Base-by-base conservation (phyloP, 2,329 filamentous ascomycete species). In the Penicillium rolfsii region DNA sequence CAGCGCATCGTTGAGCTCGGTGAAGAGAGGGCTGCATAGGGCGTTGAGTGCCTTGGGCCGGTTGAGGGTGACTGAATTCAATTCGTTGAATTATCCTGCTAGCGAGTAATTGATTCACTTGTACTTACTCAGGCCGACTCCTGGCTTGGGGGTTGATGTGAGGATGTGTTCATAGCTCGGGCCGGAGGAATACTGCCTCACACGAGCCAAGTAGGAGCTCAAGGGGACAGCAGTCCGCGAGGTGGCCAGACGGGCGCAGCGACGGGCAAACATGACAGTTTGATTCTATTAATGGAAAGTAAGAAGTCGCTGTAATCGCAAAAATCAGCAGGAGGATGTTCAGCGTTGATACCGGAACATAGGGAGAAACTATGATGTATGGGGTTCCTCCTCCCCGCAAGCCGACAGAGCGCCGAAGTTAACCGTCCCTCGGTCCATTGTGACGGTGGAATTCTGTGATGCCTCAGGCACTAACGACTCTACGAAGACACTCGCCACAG, bases 31-130 rank as follows among this genome's bases (percentile, higher is more conserved):
- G 6, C 91, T 95, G 79, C 86, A 94, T 66, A 99, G 87, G 49
- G 95, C 95, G 77, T 99, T 99, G 73, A 97, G 88, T 48, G 94
- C 93, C 83, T 96, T 97, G 64, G 95, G 95, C 48, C 95, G 90
- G 84, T 96, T 92, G 67, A 99, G 83, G 14, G 93, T 95, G 73
- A 98, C 94, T 97, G 41, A 16, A 14, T 9, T 28, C 4, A 38
- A 12, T 41, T 30, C 52, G 55, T 36, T 43, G 22, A n/a, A 1
- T 1, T 38, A 8, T 41, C 28, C 4, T 33, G n/a, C 8, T 11
- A 9, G 12, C n/a, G 4, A 52, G 38, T 5, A 1, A 4, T 46
- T 5, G 0, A 4, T 46, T 53, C 36, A 33, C 4, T 38, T 16
- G 63, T 63, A 67, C 81, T 64, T 84, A 97, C 94, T 91, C 80